A percentile compares a stretch with the other conserved stretches of the same genome.
These are phyloP conservation scores for Dichomitus squalens DNA, from an alignment of 1,284 basidiomycete genomes.

Conservation along the genomic window DNA sequence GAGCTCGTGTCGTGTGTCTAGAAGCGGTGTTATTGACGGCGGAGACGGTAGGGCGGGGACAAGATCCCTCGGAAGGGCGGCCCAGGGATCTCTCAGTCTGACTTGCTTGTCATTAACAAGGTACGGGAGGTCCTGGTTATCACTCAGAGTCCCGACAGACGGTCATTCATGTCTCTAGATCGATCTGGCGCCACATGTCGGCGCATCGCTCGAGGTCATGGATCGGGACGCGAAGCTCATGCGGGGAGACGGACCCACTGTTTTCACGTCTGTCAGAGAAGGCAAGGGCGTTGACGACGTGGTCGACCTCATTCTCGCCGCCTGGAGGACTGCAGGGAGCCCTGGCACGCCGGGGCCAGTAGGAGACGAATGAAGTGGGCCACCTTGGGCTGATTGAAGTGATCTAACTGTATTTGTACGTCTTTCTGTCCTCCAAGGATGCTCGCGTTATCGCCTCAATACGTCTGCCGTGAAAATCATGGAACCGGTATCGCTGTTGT, in stretches of 20 bases:
- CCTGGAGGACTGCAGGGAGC: constrained; percentile 80
- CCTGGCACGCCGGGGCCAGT: constrained; percentile 62
- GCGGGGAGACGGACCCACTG: constrained; percentile 92
- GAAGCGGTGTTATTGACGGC: neutral
- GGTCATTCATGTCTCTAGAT: constrained; percentile 51
- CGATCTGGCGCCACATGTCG: constrained; percentile 91
- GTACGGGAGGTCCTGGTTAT: constrained; percentile 39
- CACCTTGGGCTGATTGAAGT: no score
- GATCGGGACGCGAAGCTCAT: constrained; percentile 90
- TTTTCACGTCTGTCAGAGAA: constrained; percentile 89
- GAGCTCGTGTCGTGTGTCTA: neutral
- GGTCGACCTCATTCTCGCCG: constrained; percentile 81
- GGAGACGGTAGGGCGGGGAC: constrained; percentile 79
- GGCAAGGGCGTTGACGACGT: constrained; percentile 84
- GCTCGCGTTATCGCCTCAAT: no score
- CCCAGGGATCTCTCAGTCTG: constrained; percentile 94
- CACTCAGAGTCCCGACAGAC: no score
- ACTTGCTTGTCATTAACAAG: constrained; percentile 96
- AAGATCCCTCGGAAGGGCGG: constrained; percentile 99
- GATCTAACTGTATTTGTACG: no score
- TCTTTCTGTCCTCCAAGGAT: no score
- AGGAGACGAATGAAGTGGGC: constrained; percentile 31
- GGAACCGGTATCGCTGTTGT: no score
- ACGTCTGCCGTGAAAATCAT: no score
- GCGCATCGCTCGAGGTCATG: constrained; percentile 95